Base-by-base conservation (phyloP, 306 rosid genomes). In the Medicago lupulina region DNA sequence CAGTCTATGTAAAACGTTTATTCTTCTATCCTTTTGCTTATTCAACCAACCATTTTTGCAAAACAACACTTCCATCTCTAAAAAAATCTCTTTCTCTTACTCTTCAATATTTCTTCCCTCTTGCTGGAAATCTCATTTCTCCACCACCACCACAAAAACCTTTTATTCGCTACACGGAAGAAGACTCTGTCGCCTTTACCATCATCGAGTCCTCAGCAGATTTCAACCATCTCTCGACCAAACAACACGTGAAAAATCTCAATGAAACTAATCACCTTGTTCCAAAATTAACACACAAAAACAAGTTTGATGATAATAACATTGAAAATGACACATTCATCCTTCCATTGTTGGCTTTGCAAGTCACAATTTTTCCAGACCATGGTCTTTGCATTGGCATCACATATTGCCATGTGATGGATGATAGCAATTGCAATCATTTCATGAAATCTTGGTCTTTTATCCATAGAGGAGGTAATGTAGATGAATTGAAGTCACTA, bases 21-120 rank as follows among this genome's bases (percentile, higher is more conserved):
- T 88, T 88, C 77, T 86, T 90, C 85, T 88, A 85, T 34, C 57
- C 81, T 1, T 79, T 74, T 63, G 78, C 88, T 0, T 17, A 19
- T 16, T n/a, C 87, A 15, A 76, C 70, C 3, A 17, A 73, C 47
- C 60, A 82, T 73, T 85, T 87, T 54, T 51, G 0, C 16, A 2
- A 75, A 71, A 77, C 58, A 2, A 31, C 65, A 14, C 71, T 89
- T 57, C 88, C 89, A 4, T 57, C 51, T 55, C 90, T 87, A 67
- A 86, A 82, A 49, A 79, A 11, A 68, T 76, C 95, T 41, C 89
- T 87, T 50, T 86, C 90, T 31, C 70, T 43, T 0, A 14, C 83
- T 6, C 86, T 82, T 47, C 77, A 73, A 36, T 41, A 23, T 34
- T 82, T 78, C 59, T 82, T 10, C 43, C 86, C 86, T 19, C 74